Conservation (phyloP, 805 yeast genomes). For the Metschnikowia lunata region DNA sequence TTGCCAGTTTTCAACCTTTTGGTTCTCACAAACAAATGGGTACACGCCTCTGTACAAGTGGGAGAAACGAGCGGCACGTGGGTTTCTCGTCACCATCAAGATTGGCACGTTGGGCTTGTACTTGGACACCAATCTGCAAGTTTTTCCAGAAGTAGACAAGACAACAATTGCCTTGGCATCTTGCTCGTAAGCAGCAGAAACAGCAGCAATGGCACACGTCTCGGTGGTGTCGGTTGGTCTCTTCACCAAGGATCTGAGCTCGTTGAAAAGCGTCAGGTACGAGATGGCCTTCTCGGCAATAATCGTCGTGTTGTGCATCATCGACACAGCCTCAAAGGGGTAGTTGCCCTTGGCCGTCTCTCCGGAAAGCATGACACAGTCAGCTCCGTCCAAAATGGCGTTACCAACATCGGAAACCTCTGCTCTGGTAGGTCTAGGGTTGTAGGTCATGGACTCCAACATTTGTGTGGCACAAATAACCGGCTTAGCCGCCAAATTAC, state of each 20-base stretch:
- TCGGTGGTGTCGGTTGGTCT: conserved; percentile 92
- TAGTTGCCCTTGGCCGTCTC: conserved; percentile 99
- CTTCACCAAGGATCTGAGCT: conserved; percentile 77
- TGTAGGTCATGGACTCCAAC: conserved; percentile 99
- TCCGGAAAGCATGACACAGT: conserved; percentile 99
- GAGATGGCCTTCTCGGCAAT: conserved; percentile 97
- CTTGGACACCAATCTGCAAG: conserved; percentile 95
- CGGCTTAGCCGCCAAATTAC: conserved; percentile 99
- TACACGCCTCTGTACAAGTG: conserved; percentile 98
- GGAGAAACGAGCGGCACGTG: conserved; percentile 86
- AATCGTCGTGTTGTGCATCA: conserved; percentile 97
- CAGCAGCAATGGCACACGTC: conserved; percentile 97
- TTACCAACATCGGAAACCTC: conserved; percentile 99
- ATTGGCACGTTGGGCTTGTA: conserved; percentile 97
- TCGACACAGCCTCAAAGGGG: conserved; percentile 94
- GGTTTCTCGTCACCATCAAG: conserved; percentile 96
- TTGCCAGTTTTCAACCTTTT: conserved; percentile 79
- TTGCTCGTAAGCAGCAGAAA: conserved; percentile 93
- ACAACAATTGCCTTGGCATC: conserved; percentile 95
- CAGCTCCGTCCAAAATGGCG: conserved; percentile 98
- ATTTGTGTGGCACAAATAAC: conserved; percentile 99
- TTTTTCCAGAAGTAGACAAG: conserved; percentile 89
- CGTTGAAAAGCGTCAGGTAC: conserved; percentile 78
- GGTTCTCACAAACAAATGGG: conserved; percentile 81
- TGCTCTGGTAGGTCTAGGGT: conserved; percentile 99